These are phyloP conservation scores for Spizellomyces sp. DNA, from an alignment of 192 early-diverging fungal species.

Conservation along the genomic window DNA sequence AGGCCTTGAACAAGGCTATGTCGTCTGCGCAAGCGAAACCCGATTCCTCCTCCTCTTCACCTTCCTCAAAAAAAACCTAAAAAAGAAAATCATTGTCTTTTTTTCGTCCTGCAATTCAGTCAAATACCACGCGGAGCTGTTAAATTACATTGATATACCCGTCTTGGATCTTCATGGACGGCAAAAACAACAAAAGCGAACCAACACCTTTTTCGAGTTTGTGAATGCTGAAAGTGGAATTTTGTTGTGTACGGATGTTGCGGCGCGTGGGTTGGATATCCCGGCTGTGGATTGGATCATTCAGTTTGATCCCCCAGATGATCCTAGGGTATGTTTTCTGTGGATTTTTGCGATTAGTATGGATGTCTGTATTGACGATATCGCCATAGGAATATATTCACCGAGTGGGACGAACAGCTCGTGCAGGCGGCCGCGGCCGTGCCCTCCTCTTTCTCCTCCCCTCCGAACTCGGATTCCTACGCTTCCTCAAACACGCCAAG, in stretches of 20 bases:
- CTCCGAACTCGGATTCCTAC: conserved; percentile 90
- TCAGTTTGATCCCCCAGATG: conserved; percentile 99
- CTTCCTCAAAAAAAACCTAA: conserved; percentile 95
- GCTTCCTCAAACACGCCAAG: conserved; percentile 97
- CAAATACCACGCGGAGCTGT: conserved; percentile 94
- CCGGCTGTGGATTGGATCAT: conserved; percentile 99
- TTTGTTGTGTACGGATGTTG: conserved; percentile 95
- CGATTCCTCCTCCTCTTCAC: conserved; percentile 97
- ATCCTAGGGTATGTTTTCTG: conserved; percentile 70
- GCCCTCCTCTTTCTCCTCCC: conserved; percentile 96
- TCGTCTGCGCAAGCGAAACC: conserved; percentile 88
- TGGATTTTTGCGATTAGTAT: conserved; percentile 13
- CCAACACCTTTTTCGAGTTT: conserved; percentile 99
- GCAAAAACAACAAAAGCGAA: conserved; percentile 98
- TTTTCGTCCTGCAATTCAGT: conserved; percentile 97
- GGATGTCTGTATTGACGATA: no score
- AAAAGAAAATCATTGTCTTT: conserved; percentile 99
- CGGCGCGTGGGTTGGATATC: conserved; percentile 96
- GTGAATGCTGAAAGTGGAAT: conserved; percentile 93
- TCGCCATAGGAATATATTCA: conserved; percentile 45
- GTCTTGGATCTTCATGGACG: conserved; percentile 96
- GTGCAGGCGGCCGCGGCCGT: conserved; percentile 85
- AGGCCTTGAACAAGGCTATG: conserved; percentile 97
- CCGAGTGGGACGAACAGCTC: conserved; percentile 84
- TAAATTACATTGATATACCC: conserved; percentile 99